Percentiles rank a stretch among this genome's conserved stretches.
phyloP scores from a whole-genome alignment of 2,329 filamentous ascomycete species.

The Thelonectria olida region DNA sequence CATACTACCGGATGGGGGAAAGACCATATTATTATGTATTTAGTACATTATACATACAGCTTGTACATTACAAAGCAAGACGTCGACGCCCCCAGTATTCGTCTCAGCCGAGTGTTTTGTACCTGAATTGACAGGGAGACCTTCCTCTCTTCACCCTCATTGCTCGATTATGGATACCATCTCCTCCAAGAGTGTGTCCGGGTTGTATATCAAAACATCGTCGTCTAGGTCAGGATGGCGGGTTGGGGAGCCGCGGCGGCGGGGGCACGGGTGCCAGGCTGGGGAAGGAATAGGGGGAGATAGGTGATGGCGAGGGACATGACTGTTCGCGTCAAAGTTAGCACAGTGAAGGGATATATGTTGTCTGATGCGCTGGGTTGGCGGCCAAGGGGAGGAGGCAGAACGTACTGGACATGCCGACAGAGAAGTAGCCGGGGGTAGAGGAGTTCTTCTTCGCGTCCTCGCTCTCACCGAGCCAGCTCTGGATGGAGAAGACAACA shows the following conservation, averaged over 20 bases:
- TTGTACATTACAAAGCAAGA: slow-evolving; percentile 2
- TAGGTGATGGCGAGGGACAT: slow-evolving; percentile 67
- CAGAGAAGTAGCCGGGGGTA: slow-evolving; percentile 76
- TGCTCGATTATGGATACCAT: neutral
- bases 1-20: no score
- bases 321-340: slow-evolving; percentile 50
- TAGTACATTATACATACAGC: slow-evolving; percentile 16
- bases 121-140: neutral
- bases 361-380: neutral
- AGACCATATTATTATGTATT: slow-evolving; percentile 13
- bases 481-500: slow-evolving; percentile 78
- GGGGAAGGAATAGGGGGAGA: slow-evolving; percentile 60
- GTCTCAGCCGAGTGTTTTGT: neutral
- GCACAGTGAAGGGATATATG: neutral
- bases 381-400: neutral
- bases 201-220: neutral
- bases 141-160: neutral
- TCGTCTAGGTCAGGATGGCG: slow-evolving; percentile 34
- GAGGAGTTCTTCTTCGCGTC: slow-evolving; percentile 69
- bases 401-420: slow-evolving; percentile 79
- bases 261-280: slow-evolving; percentile 44
- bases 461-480: slow-evolving; percentile 79
- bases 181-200: neutral
- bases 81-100: neutral
- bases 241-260: slow-evolving; percentile 46